A percentile compares a stretch with the other conserved stretches of the same genome.
Conservation (phyloP, 257 asterid species). For the Solanum sejunctum region DNA sequence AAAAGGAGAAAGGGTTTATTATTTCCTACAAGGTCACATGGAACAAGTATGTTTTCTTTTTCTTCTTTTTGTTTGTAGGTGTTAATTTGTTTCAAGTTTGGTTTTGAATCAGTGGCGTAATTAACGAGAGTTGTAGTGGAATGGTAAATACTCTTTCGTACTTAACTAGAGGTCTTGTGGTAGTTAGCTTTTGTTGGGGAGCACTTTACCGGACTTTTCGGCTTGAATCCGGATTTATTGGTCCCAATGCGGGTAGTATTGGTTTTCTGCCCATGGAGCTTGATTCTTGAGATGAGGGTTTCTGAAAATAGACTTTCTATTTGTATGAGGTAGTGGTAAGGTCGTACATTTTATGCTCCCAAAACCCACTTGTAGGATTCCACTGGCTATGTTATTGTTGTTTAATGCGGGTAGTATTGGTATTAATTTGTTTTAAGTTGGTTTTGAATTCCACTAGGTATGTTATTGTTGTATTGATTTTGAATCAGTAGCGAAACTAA, state of each 20-base stretch:
- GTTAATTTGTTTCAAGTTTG: neutral
- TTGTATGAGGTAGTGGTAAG: too few relatives aligned
- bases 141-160: neutral
- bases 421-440: neutral
- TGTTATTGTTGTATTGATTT: neutral
- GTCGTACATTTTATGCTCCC: too few relatives aligned
- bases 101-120: neutral
- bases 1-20: conserved; percentile 60
- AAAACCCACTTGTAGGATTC: too few relatives aligned
- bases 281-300: too few relatives aligned
- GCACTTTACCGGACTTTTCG: neutral
- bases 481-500: neutral
- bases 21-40: conserved; percentile 97
- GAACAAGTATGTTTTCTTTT: conserved; percentile 59
- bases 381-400: too few relatives aligned
- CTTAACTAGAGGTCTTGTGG: neutral
- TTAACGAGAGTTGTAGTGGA: neutral
- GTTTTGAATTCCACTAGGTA: too few relatives aligned
- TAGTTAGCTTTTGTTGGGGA: neutral
- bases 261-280: too few relatives aligned
- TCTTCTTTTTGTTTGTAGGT: neutral
- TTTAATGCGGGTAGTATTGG: neutral
- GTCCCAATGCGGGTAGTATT: neutral
- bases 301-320: too few relatives aligned
- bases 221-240: neutral